Evolutionary conservation across 2,329 filamentous ascomycete species (phyloP).

Genomic region (Pseudocercospora fijiensis): DNA sequence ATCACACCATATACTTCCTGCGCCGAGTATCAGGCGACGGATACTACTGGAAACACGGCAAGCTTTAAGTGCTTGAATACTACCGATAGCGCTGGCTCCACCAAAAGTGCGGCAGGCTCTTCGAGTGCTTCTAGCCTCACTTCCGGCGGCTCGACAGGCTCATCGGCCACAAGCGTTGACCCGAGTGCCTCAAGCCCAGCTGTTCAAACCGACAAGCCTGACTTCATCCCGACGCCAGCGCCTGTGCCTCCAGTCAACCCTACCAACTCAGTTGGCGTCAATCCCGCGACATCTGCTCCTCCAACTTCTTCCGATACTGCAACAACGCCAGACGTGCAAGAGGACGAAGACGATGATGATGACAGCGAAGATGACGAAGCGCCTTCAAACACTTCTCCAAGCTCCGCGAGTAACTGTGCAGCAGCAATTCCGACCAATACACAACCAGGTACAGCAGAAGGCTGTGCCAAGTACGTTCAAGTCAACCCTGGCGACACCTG

Average conservation of each 20-base stretch:
- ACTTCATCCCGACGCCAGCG: background rate
- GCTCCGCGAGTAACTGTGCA: background rate
- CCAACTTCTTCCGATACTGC: background rate
- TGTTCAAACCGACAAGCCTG: conserved; percentile 4
- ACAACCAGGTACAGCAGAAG: background rate
- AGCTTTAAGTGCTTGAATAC: conserved; percentile 15
- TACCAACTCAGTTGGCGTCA: background rate
- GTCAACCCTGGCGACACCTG: background rate
- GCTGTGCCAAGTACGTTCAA: background rate
- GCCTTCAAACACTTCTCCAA: background rate
- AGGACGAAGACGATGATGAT: background rate
- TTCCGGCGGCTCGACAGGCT: background rate
- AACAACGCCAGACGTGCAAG: background rate
- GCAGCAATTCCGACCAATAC: background rate
- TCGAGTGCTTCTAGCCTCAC: background rate
- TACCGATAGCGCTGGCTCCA: background rate
- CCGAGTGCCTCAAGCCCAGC: background rate
- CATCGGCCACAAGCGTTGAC: background rate
- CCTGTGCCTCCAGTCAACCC: conserved; percentile 4
- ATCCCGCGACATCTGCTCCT: background rate
- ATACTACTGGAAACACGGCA: conserved; percentile 14
- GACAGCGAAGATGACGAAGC: background rate
- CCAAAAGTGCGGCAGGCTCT: background rate
- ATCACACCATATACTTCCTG: conserved; percentile 13
- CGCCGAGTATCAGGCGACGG: conserved; percentile 15